Evolutionary conservation across 257 asterid genomes (phyloP).

Genomic region (Echium plantagineum): DNA sequence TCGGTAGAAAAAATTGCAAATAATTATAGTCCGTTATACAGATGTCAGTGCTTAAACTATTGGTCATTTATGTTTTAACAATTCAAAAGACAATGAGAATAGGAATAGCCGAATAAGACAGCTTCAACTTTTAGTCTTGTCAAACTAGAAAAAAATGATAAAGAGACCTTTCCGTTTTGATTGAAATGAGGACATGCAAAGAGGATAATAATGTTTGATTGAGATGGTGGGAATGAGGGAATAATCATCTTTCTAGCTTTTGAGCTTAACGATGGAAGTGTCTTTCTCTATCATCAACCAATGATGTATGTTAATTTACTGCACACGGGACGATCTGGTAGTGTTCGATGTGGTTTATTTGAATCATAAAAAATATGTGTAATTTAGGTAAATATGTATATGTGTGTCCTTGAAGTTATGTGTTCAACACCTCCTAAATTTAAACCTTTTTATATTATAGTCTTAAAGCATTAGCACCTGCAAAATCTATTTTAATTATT

Average conservation of each 20-base stretch:
- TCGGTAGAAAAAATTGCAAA: too few species aligned
- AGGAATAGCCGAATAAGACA: conserved; percentile 15
- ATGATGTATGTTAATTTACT: too few species aligned
- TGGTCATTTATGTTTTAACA: conserved; percentile 20
- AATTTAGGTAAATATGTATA: too few species aligned
- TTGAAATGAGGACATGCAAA: conserved; percentile 16
- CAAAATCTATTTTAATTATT: too few species aligned
- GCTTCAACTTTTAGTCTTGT: conserved; percentile 28
- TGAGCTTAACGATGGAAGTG: conserved; percentile 48
- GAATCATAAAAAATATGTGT: too few species aligned
- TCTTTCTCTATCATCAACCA: conserved; percentile 29
- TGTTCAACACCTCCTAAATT: too few species aligned
- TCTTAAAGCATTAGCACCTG: too few species aligned
- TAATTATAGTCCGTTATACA: conserved; percentile 1
- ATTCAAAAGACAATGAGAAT: conserved; percentile 8
- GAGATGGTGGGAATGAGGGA: conserved; percentile 31
- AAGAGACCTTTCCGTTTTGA: conserved; percentile 9
- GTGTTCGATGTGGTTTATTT: too few species aligned
- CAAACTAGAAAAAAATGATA: conserved; percentile 6
- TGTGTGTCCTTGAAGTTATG: too few species aligned
- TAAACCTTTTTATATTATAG: too few species aligned
- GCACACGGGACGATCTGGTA: too few species aligned
- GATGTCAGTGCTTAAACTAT: conserved; percentile 2
- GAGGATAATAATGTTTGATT: conserved; percentile 5
- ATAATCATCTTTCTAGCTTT: conserved; percentile 27